Base-by-base conservation (phyloP, 495 filamentous ascomycete species). In the Penicillium simplicissimum region DNA sequence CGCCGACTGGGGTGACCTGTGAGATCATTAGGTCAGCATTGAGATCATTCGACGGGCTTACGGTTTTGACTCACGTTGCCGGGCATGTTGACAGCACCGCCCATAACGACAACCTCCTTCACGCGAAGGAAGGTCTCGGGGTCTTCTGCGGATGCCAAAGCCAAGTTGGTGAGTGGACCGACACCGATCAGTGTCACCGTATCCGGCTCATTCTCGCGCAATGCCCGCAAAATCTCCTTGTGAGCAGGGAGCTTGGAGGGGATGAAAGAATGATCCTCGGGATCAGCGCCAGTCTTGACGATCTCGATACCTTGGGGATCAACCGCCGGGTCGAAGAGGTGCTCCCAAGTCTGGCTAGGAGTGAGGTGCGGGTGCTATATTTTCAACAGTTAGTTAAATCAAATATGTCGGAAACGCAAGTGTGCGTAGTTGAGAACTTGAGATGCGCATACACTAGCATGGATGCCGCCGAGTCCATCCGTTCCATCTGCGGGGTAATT, bases 81-180 rank as follows among this genome's bases (percentile, higher is more conserved):
- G 31, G 85, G 82, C 17, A 85, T 68, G 42, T 88, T 80, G 47
- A 98, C 83, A n/a, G 90, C 85, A 58, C 95, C 96, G 36, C 94
- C 95, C 95, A 99, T 99, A n/a, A 96, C 88, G 19, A 97, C 87
- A 3, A 99, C 86, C 70, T 96, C 90, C 71, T 96, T 96, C 28
- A 85, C 92, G 21, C 87, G 85, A 4, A 98, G 83, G 77, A 99
- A 96, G 5, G 91, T 88, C 68, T 90, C 87, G 2, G 91, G 86
- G 62, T 96, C 92, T 68, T 90, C 84, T 7, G 91, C 85, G 33
- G 95, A 92, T 13, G 95, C 95, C 42, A 93, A 73, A 11, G 96
- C 94, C 19, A 97, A 78, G 73, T 96, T 99, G 6, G 93, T 97
- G 37, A 98, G 77, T 0, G 95, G 95, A 0, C 96, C 95, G 49